Evolutionary conservation across 805 yeast genomes (phyloP).

Genomic region (Tetrapisispora arboricola): DNA sequence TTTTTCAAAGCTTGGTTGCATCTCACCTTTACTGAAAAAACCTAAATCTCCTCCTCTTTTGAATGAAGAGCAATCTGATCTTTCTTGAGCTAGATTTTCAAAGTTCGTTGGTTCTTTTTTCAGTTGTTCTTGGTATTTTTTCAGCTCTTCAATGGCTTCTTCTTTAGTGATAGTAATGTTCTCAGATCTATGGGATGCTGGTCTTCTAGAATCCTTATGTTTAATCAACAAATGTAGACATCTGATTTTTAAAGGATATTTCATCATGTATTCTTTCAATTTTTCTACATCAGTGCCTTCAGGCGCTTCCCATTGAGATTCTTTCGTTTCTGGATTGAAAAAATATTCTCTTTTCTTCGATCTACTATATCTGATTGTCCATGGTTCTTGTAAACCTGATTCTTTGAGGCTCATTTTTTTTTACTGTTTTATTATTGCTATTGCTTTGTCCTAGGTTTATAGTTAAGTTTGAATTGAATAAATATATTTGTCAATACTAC

Average conservation of each 20-base stretch:
- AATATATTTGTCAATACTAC: no score
- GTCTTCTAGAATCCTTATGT: conserved; percentile 76
- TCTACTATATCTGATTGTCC: conserved; percentile 73
- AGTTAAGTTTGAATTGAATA: no score
- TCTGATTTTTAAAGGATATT: conserved; percentile 58
- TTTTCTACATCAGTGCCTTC: conserved; percentile 58
- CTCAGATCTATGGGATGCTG: conserved; percentile 81
- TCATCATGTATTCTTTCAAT: conserved; percentile 46
- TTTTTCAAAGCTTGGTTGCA: conserved; percentile 92
- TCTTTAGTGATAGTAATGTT: conserved; percentile 71
- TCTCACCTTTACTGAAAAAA: conserved; percentile 74
- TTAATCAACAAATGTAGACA: conserved; percentile 78
- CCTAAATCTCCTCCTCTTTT: conserved; percentile 90
- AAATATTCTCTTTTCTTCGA: conserved; percentile 81
- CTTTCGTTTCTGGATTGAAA: conserved; percentile 56
- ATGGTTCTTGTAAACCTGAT: conserved; percentile 71
- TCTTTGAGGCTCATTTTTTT: conserved; percentile 26
- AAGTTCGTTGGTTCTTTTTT: conserved; percentile 36
- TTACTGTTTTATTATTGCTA: not conserved
- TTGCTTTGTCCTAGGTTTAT: not conserved
- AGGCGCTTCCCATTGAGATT: conserved; percentile 89
- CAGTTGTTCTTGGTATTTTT: conserved; percentile 48
- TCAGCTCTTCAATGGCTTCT: conserved; percentile 63
- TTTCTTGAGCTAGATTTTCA: conserved; percentile 64
- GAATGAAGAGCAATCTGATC: conserved; percentile 84